Evolutionary conservation across 2,329 filamentous ascomycete genomes (phyloP), one percentile per base, ranked within the genome.

Genomic region (Metarhizium guizhouense): DNA sequence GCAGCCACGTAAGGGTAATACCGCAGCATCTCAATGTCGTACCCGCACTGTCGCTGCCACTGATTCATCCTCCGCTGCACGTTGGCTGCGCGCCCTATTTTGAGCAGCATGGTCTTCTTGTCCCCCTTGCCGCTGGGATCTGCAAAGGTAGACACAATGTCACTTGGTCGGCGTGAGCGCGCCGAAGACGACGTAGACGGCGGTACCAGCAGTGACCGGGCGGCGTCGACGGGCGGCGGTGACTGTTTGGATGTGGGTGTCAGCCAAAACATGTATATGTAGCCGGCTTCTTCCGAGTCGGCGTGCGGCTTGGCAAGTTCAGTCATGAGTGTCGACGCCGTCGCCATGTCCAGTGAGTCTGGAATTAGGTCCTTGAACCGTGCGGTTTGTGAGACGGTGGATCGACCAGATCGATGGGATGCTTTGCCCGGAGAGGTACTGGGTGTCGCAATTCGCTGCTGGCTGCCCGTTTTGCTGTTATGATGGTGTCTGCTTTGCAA

Each of bases 191-290:
- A 71, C 47, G 74, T 65, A 2, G 78, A 74, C 0, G 83, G 79
- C 0, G 76, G 25, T 4, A 25, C 71, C 47, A 86, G 76, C 51
- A 88, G 74, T 11, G 81, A 79, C 8, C 82, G 76, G 20, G 82
- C 80, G 47, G 83, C 75, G 59, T 83, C 85, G 40, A 76, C 75
- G 0, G 85, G 77, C 0, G 82, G 77, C 1, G 78, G 74, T 0
- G 80, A 69, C 0, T 77, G 68, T 7, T 82, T 72, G 2, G 78
- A 79, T 6, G 63, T 62, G 36, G 90, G 85, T 0, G 90, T 96
- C 25, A 96, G 79, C 91, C 93, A 96, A 78, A 97, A 99, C 71
- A 99, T 95, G 78, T 99, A 99, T 62, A 99, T 97, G 73, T 94
- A 99, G 42, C 94, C 94, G 13, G 87, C 77, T 62, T 95, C 89